A percentile compares a stretch with the other conserved stretches of the same genome.
These are phyloP conservation scores for Xylaria sp. DNA, from an alignment of 2,329 filamentous ascomycete species.

Conservation along the genomic window DNA sequence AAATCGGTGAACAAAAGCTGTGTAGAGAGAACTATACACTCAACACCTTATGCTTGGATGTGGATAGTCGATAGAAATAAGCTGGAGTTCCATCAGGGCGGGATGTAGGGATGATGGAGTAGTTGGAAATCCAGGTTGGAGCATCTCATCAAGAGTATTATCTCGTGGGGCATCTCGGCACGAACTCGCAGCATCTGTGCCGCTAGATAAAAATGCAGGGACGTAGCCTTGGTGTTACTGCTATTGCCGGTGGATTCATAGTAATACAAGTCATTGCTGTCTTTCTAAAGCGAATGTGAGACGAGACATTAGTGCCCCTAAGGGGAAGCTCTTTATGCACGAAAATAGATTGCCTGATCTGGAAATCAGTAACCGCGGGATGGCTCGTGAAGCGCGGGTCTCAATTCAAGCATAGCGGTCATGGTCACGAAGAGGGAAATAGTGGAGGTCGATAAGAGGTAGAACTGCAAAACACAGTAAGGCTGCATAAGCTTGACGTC, in stretches of 20 bases:
- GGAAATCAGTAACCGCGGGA: slow-evolving; percentile 11
- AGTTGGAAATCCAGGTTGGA: neutral
- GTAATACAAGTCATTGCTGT: neutral
- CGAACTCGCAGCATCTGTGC: neutral
- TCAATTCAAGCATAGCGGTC: slow-evolving; percentile 17
- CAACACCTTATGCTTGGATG: neutral
- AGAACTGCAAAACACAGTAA: slow-evolving; percentile 20
- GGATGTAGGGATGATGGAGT: neutral
- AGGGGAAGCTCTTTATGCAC: slow-evolving; percentile 23
- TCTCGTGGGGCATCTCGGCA: slow-evolving; percentile 5
- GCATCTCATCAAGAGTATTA: neutral
- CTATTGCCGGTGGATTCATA: neutral
- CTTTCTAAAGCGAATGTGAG: slow-evolving; percentile 24
- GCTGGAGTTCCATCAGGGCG: neutral
- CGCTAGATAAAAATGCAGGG: neutral
- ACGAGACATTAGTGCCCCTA: slow-evolving; percentile 17
- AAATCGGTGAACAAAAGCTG: neutral
- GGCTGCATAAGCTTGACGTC: slow-evolving; percentile 35
- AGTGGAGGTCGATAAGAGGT: slow-evolving; percentile 11
- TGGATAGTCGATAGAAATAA: neutral
- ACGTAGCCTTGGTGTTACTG: slow-evolving; percentile 4
- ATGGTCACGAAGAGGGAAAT: slow-evolving; percentile 13
- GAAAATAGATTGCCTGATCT: slow-evolving; percentile 12
- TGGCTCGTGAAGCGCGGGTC: slow-evolving; percentile 22
- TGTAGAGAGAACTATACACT: neutral